Evolutionary conservation across 257 asterid genomes (phyloP).

Genomic region (Knoxia roxburghii): DNA sequence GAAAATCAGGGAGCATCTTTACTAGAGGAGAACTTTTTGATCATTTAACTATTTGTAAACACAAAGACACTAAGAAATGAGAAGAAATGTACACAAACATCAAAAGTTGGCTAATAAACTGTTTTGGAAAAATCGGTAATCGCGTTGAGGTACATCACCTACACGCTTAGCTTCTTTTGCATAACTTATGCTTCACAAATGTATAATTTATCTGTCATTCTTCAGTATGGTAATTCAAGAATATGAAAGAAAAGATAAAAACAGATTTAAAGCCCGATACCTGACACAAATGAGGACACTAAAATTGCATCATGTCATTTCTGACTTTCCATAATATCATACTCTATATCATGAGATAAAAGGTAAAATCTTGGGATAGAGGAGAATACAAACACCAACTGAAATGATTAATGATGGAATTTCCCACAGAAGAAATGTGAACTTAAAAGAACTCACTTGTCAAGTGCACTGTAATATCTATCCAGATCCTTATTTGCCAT

Average conservation of each 20-base stretch:
- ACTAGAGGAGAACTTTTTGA: background rate
- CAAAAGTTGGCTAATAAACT: no score
- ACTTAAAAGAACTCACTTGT: conserved; percentile 60
- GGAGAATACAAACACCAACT: background rate
- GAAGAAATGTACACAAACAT: background rate
- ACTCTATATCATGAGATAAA: background rate
- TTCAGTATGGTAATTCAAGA: background rate
- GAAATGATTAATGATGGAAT: conserved; percentile 5
- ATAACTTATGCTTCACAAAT: background rate
- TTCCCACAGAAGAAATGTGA: background rate
- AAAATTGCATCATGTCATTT: background rate
- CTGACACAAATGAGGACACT: background rate
- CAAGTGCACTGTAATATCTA: conserved; percentile 91
- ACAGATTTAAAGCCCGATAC: background rate
- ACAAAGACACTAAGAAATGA: background rate
- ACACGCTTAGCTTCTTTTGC: background rate
- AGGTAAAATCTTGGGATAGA: no score
- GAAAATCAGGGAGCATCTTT: conserved; percentile 10
- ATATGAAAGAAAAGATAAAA: background rate
- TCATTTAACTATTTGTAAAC: background rate
- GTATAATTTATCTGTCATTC: background rate
- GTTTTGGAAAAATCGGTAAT: background rate
- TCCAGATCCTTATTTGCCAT: conserved; percentile 99
- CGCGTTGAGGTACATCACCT: background rate
- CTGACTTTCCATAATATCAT: background rate